Base-by-base conservation (phyloP, 768 basidiomycete genomes). In the Suillus luteus region DNA sequence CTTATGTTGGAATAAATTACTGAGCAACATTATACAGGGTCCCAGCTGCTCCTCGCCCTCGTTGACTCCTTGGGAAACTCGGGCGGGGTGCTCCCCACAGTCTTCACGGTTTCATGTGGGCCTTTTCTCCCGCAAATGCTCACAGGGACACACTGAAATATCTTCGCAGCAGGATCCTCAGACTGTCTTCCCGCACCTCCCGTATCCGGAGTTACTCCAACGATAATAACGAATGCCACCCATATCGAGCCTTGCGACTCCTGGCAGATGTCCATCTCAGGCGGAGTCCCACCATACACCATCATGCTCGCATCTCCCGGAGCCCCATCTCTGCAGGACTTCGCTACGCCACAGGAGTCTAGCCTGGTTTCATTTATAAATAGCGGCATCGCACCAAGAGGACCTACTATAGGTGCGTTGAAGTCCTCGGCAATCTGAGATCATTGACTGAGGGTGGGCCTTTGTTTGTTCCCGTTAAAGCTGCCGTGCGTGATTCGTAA, bases 181-280 rank as follows among this genome's bases (percentile, higher is more conserved):
- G 62, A 69, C 38, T 76, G 74, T 64, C 65, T 68, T 41, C 70
- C 60, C 51, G 55, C 70, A 37, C 8, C 62, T 65, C 10, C 66
- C 65, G 6, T 44, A 67, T 4, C 67, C 72, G 4, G 59, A 73
- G 19, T 78, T 81, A 60, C 19, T 35, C 14, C n/a, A 17, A 78
- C 71, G 0, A 71, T 82, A 22, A 64, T 71, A 6, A 69, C 81
- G 9, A 82, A 82, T 67, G 72, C 79, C 55, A 81, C 82, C 0
- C 24, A 69, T 1, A 61, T 83, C 2, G 63, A 72, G 46, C 82
- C 82, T 14, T 85, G 83, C 66, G 68, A 81, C 41, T 79, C 80
- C 2, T 83, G 83, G 83, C 79, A 81, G 4, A 63, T 83, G 4
- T 75, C 71, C 2, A 75, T 85, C 54, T 77, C 70, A 12, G 83